Evolutionary conservation across 768 basidiomycete species (phyloP), one percentile per base, ranked within the genome.

Genomic region (Trametes coccinea): DNA sequence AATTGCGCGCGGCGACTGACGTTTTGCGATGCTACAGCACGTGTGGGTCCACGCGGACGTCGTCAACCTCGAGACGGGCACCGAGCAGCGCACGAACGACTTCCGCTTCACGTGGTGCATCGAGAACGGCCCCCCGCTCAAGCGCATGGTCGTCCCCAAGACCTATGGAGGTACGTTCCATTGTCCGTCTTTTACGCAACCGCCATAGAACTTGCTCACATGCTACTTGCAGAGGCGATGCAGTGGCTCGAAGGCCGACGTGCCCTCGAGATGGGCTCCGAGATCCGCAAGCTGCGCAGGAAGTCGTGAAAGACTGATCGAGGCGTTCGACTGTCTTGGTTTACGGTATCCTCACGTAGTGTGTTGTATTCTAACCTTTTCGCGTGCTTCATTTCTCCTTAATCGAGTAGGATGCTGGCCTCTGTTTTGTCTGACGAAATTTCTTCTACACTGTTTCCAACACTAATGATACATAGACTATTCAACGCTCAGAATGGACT

Each of bases 211-310:
- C 62, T 66, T 67, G 37, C 58, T 73, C 44, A 58, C 62, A 44
- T 69, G 63, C 69, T 65, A 3, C 69, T 66, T 60, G 39, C 74
- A 87, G 93, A 93, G 71, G 86, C 89, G 5, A 94, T 95, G 91
- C 73, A 85, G 29, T 94, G 90, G 87, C 74, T 94, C 27, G 92
- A 93, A 71, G 91, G 88, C 0, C 84, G 82, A 60, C 79, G 92
- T 5, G 85, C 90, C 2, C 76, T 92, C 6, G 86, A 87, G 69
- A 74, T 90, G 46, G 89, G 89, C 3, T 80, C 81, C 34, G 84
- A 87, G 67, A 90, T 93, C 69, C 73, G 85, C 39, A 74, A 77
- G 30, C 51, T 70, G 47, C 65, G 69, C 48, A 67, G 62, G 59
- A 50, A 54, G 44, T 31, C 50, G 4, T 59, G 54, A 53, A n/a